These are phyloP conservation scores for Rhodotorula diobovata DNA, from an alignment of 768 basidiomycete species.

Conservation along the genomic window DNA sequence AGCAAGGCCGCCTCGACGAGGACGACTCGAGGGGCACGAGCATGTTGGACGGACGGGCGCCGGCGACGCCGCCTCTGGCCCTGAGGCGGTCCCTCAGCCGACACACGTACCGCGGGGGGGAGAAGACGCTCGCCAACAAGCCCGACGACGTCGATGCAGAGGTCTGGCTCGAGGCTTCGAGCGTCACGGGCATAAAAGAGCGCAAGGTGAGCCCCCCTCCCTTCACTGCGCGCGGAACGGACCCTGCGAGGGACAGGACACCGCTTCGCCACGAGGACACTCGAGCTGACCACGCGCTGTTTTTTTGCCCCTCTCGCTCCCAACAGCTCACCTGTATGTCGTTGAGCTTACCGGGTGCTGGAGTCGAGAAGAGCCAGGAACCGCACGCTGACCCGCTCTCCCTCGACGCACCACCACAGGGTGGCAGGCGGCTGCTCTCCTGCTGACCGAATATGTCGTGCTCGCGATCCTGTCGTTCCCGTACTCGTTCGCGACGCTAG, in stretches of 20 bases:
- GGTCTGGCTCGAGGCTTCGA: slow-evolving; percentile 10
- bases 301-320: background rate
- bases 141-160: slow-evolving; percentile 11
- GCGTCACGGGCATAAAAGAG: slow-evolving; percentile 23
- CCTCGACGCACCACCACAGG: background rate
- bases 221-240: too few species aligned
- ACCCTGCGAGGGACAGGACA: too few species aligned
- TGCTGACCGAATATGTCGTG: slow-evolving; percentile 34
- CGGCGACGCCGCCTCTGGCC: background rate
- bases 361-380: background rate
- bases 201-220: slow-evolving; percentile 13
- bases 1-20: background rate
- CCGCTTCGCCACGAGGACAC: too few species aligned
- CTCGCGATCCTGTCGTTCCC: slow-evolving; percentile 39
- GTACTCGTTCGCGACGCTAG: slow-evolving; percentile 32
- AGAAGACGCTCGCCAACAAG: slow-evolving; percentile 7
- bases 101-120: background rate
- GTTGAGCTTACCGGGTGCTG: rapidly evolving
- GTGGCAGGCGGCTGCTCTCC: slow-evolving; percentile 12
- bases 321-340: slow-evolving; percentile 12
- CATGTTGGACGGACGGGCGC: too few species aligned
- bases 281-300: slow-evolving; percentile 11
- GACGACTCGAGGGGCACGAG: background rate
- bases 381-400: background rate
- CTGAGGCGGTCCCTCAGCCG: background rate